phyloP scores from a whole-genome alignment of 176 grass and related monocot species.

The Hordeum vulgare region MorexV3_pseudomolecules_assembly NC_058524.1:505047196-505047695 shows the following conservation, averaged over 20 bases:
- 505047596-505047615: not conserved
- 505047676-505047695: not conserved
- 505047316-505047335: no score
- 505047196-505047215: no score
- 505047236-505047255: no score
- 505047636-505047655: not conserved
- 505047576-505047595: not conserved
- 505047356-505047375: no score
- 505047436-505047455: not conserved
- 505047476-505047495: not conserved
- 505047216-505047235: no score
- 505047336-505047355: no score
- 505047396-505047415: not conserved
- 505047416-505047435: not conserved
- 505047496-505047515: not conserved
- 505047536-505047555: not conserved
- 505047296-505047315: no score
- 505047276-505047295: no score
- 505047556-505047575: not conserved
- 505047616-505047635: not conserved
- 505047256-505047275: no score
- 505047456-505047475: not conserved
- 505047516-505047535: not conserved
- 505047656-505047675: not conserved
- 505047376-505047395: not conserved